Evolutionary conservation across 2,329 filamentous ascomycete genomes (phyloP), one percentile per base, ranked within the genome.

Genomic region (Penicillium brevicompactum): DNA sequence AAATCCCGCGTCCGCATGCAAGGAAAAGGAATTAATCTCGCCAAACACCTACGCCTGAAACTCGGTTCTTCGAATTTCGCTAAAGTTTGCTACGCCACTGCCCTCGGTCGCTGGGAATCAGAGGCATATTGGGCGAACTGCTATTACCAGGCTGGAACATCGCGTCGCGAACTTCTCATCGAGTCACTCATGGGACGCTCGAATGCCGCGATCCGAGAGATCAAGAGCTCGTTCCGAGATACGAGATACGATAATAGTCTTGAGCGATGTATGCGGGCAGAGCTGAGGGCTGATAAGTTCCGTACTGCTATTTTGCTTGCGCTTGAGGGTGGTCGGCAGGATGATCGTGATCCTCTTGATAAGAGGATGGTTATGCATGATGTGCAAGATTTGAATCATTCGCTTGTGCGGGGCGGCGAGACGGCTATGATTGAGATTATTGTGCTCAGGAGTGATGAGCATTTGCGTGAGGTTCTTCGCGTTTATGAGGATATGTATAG

Each of bases 81-180:
- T 76, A 97, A 97, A 76, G 89, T 90, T 6, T 92, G 89, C 68
- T 97, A 97, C 72, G 87, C 92, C 3, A 92, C 91, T 2, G 92
- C 93, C 0, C 83, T 97, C 0, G 94, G 94, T 9, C 84, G 84
- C 49, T 97, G 92, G 87, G 94, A 97, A 76, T 88, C 87, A 64
- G 94, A 99, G 73, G 91, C 91, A 0, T 96, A 96, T 80, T 99
- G 94, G 92, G 92, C 93, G 56, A 97, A 97, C 73, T 96, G 91
- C 74, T 97, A 92, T 87, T 97, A 97, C 76, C 93, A 97, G 70
- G 87, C 88, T 37, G 89, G 93, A 73, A 90, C 88, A 66, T 90
- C 87, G 7, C 84, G 91, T 2, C 86, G 92, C 5, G 93, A 97
- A 74, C 81, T 99, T 34, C 83, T 99, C 50, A 97, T 97, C 66